Conservation (phyloP, 208 protist species). For the Histomonas meleagridis region DNA sequence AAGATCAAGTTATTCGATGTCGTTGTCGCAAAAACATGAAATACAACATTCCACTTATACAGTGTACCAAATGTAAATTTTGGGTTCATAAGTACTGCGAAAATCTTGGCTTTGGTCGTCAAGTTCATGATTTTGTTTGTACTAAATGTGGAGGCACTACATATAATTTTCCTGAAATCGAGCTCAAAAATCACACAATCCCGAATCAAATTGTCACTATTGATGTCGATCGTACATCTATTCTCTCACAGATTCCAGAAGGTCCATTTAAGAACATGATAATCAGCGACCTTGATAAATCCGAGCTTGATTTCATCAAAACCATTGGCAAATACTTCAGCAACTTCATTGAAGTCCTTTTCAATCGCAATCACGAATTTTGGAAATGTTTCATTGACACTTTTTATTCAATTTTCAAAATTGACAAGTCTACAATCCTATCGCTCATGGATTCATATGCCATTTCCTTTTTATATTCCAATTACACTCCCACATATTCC, state of each 20-base stretch:
- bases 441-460: background rate
- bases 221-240: background rate
- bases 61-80: slow-evolving; percentile 18
- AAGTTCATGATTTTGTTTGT: background rate
- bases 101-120: background rate
- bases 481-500: background rate
- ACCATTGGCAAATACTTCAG: background rate
- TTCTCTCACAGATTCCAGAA: background rate
- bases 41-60: background rate
- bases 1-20: background rate
- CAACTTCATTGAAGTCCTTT: background rate
- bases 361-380: background rate
- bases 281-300: background rate
- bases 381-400: background rate
- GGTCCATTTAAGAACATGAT: background rate
- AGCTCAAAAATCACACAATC: background rate
- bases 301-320: background rate
- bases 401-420: background rate
- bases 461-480: background rate
- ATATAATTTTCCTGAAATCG: background rate
- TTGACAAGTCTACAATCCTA: background rate
- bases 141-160: background rate
- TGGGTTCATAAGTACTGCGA: slow-evolving; percentile 3
- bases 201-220: background rate
- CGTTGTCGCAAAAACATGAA: background rate